Base-by-base conservation (phyloP, 139 green algal genomes). In the Tetradesmus lagerheimii region DNA sequence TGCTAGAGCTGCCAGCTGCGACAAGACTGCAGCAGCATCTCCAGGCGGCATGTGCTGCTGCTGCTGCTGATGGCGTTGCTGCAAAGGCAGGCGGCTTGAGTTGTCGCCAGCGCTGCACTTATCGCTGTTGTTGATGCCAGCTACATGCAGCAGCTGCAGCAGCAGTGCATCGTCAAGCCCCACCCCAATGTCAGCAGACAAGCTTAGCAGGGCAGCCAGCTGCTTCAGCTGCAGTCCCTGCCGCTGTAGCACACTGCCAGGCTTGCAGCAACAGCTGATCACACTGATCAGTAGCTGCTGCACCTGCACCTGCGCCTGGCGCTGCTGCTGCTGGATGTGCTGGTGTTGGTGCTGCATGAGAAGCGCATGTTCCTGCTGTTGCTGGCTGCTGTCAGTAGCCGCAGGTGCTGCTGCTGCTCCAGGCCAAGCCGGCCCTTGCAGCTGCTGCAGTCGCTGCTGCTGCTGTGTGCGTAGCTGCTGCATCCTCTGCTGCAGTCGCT, bases 351-450 rank as follows among this genome's bases (percentile, higher is more conserved):
- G 53, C 31, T 41, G 84, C 35, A n/a, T n/a, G n/a, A n/a, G n/a
- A n/a, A n/a, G n/a, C n/a, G n/a, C n/a, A n/a, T 89, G 66, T 20
- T 87, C n/a, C 53, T 87, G 81, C 47, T 87, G 45, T 9, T 71
- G 80, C 23, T 78, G 82, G 29, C n/a, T 47, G 82, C 25, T 12
- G 25, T 79, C 34, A 27, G 8, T 35, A 29, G 34, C 20, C 4
- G 39, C 20, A 71, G 39, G 34, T 85, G 79, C 79, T 66, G 39
- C 41, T 34, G 29, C 37, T 41, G 41, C 39, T 85, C 43, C 27
- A 11, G 23, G 57, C 57, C 57, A 71, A 6, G 57, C 57, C 31
- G 57, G 57, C 8, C 57, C 57, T 37, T 85, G n/a, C 20, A 34
- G n/a, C 39, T 64, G 41, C 39, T 78, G 67, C n/a, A 38, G 67